Evolutionary conservation across 2,329 filamentous ascomycete species (phyloP).

Genomic region (Trichoderma asperellum): DNA sequence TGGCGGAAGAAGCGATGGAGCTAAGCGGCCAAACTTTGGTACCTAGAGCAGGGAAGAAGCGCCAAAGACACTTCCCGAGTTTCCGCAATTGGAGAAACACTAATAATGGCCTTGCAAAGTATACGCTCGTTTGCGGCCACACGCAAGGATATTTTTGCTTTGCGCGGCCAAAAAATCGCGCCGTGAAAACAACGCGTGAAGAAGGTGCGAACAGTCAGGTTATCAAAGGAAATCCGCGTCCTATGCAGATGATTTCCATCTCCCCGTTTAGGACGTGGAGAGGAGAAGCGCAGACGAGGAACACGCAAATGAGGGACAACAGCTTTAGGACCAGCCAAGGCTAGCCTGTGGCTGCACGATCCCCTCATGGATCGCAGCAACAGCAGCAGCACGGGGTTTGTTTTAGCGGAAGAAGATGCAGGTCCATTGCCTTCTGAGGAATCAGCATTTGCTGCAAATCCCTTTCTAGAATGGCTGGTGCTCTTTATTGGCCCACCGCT

Average conservation of each 20-base stretch:
- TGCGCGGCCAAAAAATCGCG: too few relatives aligned
- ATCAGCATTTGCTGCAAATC: neutral
- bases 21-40: slow-evolving; percentile 4
- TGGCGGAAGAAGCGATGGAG: too few relatives aligned
- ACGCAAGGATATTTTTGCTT: too few relatives aligned
- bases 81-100: slow-evolving; percentile 18
- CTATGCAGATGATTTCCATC: too few relatives aligned
- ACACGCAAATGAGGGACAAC: too few relatives aligned
- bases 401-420: neutral
- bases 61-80: neutral
- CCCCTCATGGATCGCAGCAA: neutral
- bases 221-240: too few relatives aligned
- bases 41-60: neutral
- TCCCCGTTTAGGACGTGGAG: too few relatives aligned
- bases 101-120: neutral
- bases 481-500: neutral
- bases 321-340: too few relatives aligned
- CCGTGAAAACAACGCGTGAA: too few relatives aligned
- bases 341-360: slow-evolving; percentile 10
- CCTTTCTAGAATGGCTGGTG: neutral
- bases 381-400: neutral
- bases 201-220: too few relatives aligned
- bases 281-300: too few relatives aligned
- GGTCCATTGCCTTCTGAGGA: neutral
- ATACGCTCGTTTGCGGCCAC: neutral